phyloP scores from a whole-genome alignment of 2,329 filamentous ascomycete species.

The Pestalotiopsis sp. region DNA sequence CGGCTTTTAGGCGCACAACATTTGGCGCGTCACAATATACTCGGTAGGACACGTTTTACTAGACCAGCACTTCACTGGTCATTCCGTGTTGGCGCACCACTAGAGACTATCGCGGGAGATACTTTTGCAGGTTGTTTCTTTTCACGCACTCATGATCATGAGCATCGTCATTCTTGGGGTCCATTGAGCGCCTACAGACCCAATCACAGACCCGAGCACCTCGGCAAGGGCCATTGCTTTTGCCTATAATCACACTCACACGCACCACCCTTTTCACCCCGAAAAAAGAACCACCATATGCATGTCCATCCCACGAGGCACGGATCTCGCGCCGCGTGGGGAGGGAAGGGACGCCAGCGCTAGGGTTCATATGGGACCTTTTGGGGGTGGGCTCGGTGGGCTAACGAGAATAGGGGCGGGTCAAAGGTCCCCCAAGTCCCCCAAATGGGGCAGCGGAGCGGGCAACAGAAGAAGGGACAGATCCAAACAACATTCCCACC shows the following conservation, averaged over 20 bases:
- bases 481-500: neutral
- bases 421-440: neutral
- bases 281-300: neutral
- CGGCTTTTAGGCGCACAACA: neutral
- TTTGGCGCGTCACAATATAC: too few species aligned
- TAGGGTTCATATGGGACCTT: too few species aligned
- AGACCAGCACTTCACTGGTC: neutral
- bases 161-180: neutral
- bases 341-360: neutral
- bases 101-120: neutral
- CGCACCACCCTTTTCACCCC: neutral
- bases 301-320: neutral
- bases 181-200: constrained; percentile 1
- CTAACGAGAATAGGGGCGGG: neutral
- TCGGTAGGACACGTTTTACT: neutral
- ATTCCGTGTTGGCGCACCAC: neutral
- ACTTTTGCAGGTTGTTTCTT: neutral
- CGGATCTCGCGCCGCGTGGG: neutral
- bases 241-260: neutral
- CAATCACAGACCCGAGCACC: constrained; percentile 1
- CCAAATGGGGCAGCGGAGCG: constrained; percentile 3
- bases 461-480: neutral
- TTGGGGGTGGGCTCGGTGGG: too few species aligned
- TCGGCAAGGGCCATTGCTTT: neutral
- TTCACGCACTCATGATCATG: neutral